Evolutionary conservation across 2,329 filamentous ascomycete species (phyloP).

Genomic region (Eutypa lata): DNA sequence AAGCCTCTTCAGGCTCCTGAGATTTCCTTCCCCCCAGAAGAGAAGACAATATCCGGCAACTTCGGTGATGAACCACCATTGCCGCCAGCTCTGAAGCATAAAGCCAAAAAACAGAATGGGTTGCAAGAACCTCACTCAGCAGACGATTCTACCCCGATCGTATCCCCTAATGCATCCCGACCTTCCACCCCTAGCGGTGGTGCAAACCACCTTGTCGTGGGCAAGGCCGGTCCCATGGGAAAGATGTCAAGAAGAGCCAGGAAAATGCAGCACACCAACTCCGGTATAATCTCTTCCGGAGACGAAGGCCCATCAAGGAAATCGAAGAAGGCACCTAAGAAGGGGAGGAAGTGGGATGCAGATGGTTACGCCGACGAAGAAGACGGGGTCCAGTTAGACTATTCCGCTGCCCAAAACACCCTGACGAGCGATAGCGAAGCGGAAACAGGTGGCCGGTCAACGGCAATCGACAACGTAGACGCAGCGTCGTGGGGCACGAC

Average conservation of each 20-base stretch:
- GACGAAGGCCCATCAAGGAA: conserved; percentile 69
- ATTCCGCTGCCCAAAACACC: conserved; percentile 63
- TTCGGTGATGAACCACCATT: conserved; percentile 36
- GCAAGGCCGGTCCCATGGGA: conserved; percentile 69
- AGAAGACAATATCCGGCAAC: conserved; percentile 32
- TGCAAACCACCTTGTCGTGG: conserved; percentile 62
- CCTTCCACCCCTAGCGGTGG: conserved; percentile 67
- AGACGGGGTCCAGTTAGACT: conserved; percentile 78
- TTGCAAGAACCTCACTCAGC: conserved; percentile 43
- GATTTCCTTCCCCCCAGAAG: conserved; percentile 28
- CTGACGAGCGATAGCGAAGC: conserved; percentile 51
- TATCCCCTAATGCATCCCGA: conserved; percentile 73
- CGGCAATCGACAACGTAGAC: conserved; percentile 70
- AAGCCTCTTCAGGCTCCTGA: conserved; percentile 21
- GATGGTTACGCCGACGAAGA: conserved; percentile 86
- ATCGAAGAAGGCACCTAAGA: conserved; percentile 67
- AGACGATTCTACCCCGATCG: conserved; percentile 65
- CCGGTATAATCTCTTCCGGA: conserved; percentile 71
- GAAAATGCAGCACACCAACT: conserved; percentile 63
- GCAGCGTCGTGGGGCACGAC: conserved; percentile 80
- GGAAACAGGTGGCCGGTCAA: conserved; percentile 47
- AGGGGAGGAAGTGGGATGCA: conserved; percentile 87
- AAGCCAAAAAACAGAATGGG: conserved; percentile 33
- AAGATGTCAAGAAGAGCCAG: conserved; percentile 80
- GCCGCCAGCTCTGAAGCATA: conserved; percentile 39